A percentile compares a stretch with the other conserved stretches of the same genome.
phyloP scores from a whole-genome alignment of 164 flowering plant species.

The Pachysandra terminalis region DNA sequence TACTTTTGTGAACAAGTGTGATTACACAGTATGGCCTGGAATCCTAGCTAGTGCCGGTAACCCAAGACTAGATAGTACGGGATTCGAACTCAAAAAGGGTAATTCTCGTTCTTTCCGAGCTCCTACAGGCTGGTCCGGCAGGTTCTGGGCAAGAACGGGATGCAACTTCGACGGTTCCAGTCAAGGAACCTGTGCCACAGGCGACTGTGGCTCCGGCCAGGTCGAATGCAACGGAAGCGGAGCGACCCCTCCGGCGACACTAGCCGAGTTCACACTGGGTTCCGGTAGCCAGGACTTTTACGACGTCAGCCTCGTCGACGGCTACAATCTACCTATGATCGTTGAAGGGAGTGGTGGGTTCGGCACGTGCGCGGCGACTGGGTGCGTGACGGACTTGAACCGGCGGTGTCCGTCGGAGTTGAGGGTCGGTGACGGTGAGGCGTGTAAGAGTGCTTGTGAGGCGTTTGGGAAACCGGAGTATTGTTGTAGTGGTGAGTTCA shows the following conservation, averaged over 20 bases:
- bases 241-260: constrained; percentile 82
- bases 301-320: constrained; percentile 88
- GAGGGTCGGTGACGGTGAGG: constrained; percentile 44
- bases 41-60: constrained; percentile 59
- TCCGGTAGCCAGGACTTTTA: constrained; percentile 61
- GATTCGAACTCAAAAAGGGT: constrained; percentile 60
- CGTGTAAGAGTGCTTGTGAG: constrained; percentile 86
- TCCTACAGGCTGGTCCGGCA: constrained; percentile 87
- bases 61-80: constrained; percentile 55
- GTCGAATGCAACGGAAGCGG: constrained; percentile 75
- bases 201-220: constrained; percentile 72
- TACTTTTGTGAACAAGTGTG: constrained; percentile 78
- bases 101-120: constrained; percentile 51
- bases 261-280: constrained; percentile 85
- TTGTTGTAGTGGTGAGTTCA: constrained; percentile 65
- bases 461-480: constrained; percentile 77
- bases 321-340: constrained; percentile 72
- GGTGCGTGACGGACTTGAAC: constrained; percentile 67
- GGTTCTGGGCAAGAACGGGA: constrained; percentile 88
- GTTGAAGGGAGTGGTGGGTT: constrained; percentile 58
- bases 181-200: constrained; percentile 62
- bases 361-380: constrained; percentile 60
- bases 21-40: constrained; percentile 86
- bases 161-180: constrained; percentile 66
- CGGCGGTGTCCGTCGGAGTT: constrained; percentile 65